These are phyloP conservation scores for Entomortierella lignicola DNA, from an alignment of 192 early-diverging fungal species.

Conservation along the genomic window DNA sequence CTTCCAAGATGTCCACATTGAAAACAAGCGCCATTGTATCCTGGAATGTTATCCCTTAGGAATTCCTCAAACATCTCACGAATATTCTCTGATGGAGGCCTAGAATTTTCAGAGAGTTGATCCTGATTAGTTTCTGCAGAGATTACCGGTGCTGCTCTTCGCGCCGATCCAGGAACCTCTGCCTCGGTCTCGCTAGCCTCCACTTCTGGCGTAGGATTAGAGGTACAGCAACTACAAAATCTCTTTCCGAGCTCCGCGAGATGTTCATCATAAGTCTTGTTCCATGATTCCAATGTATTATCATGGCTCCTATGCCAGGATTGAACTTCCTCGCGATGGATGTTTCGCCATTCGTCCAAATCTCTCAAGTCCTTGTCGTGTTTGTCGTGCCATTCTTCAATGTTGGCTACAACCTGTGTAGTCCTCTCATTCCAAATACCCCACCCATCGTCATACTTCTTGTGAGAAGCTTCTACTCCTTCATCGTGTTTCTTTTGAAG, in stretches of 20 bases:
- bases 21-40: too few species aligned
- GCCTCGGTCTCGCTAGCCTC: neutral
- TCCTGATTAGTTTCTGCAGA: too few species aligned
- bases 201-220: neutral
- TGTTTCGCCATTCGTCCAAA: constrained; percentile 1
- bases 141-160: too few species aligned
- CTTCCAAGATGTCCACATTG: too few species aligned
- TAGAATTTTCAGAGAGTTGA: too few species aligned
- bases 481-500: constrained; percentile 13
- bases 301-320: neutral
- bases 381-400: constrained; percentile 6
- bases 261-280: neutral
- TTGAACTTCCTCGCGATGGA: neutral
- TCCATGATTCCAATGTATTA: constrained; percentile 5
- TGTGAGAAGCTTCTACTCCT: neutral
- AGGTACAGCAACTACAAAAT: neutral
- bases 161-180: neutral
- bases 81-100: too few species aligned
- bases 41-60: too few species aligned
- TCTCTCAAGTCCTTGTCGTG: constrained; percentile 11
- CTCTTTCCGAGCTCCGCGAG: neutral
- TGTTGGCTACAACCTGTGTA: neutral
- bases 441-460: constrained; percentile 11
- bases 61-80: too few species aligned
- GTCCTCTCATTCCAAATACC: constrained; percentile 3